Percentiles rank a stretch among this genome's conserved stretches.
Evolutionary conservation across 2,329 filamentous ascomycete genomes (phyloP).

Genomic region (Colletotrichum sp.): DNA sequence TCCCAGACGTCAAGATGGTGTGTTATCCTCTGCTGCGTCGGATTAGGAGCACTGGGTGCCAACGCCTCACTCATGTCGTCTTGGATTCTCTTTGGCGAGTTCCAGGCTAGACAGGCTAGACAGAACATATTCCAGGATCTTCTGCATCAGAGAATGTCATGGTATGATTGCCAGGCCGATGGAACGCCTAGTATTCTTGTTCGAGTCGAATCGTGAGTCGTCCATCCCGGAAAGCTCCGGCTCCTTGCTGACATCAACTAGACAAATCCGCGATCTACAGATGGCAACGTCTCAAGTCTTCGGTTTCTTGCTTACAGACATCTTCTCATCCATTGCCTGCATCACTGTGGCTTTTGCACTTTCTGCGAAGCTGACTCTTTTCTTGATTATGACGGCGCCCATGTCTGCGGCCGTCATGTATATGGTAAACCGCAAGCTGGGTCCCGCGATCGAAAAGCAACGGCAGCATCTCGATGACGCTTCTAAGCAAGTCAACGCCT

Average conservation of each 20-base stretch:
- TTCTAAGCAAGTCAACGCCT: slow-evolving; percentile 73
- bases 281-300: slow-evolving; percentile 80
- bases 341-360: slow-evolving; percentile 76
- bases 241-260: slow-evolving; percentile 41
- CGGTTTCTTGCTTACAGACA: slow-evolving; percentile 70
- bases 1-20: slow-evolving; percentile 60
- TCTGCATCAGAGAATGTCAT: slow-evolving; percentile 63
- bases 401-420: slow-evolving; percentile 66
- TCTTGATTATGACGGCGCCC: slow-evolving; percentile 77
- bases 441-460: slow-evolving; percentile 72
- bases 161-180: slow-evolving; percentile 78
- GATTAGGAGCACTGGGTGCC: slow-evolving; percentile 68
- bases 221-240: not conserved
- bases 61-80: slow-evolving; percentile 70
- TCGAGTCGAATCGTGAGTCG: slow-evolving; percentile 72
- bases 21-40: slow-evolving; percentile 67
- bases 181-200: slow-evolving; percentile 76
- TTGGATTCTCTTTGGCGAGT: slow-evolving; percentile 82
- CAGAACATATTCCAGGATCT: slow-evolving; percentile 65
- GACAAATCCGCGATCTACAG: slow-evolving; percentile 84
- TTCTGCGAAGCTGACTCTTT: slow-evolving; percentile 84
- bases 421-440: slow-evolving; percentile 64
- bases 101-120: slow-evolving; percentile 74
- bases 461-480: slow-evolving; percentile 70
- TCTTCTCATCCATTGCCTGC: slow-evolving; percentile 68